Conservation (phyloP, 2,329 filamentous ascomycete species). For the Tolypocladium guangdongense region DNA sequence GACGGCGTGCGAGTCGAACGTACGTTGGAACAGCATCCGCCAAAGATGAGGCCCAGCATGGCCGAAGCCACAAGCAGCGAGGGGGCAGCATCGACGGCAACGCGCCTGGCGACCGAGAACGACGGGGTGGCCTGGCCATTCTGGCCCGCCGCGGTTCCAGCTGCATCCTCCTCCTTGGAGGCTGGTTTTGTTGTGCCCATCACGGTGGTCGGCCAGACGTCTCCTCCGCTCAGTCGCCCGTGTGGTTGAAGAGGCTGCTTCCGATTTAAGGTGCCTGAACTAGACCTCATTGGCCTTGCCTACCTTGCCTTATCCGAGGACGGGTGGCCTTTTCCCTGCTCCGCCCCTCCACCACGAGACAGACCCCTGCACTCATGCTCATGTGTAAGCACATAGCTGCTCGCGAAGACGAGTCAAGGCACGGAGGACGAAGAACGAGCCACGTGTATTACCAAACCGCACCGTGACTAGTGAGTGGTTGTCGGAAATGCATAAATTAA, state of each 20-base stretch:
- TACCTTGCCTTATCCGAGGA: too few species aligned
- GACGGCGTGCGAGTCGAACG: slow-evolving; percentile 15
- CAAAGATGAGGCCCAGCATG: slow-evolving; percentile 83
- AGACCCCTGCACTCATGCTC: neutral
- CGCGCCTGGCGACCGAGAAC: neutral
- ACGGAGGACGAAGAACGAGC: too few species aligned
- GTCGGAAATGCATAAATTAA: neutral
- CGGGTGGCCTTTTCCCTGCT: neutral
- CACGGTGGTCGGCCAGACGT: neutral
- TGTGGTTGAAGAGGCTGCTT: neutral
- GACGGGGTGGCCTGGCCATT: neutral
- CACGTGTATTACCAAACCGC: neutral
- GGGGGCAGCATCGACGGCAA: slow-evolving; percentile 4
- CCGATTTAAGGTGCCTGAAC: neutral
- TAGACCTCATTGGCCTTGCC: neutral
- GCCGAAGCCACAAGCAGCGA: slow-evolving; percentile 44
- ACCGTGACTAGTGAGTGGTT: too few species aligned
- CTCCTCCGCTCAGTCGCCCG: neutral
- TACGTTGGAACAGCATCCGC: slow-evolving; percentile 90
- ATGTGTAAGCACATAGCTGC: too few species aligned
- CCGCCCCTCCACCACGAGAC: neutral
- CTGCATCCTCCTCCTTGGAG: neutral
- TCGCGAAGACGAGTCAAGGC: neutral
- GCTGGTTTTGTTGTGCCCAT: neutral
- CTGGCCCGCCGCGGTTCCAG: neutral